Base-by-base conservation (phyloP, 192 early-diverging fungal species). In the Podochytrium sp. region DNA sequence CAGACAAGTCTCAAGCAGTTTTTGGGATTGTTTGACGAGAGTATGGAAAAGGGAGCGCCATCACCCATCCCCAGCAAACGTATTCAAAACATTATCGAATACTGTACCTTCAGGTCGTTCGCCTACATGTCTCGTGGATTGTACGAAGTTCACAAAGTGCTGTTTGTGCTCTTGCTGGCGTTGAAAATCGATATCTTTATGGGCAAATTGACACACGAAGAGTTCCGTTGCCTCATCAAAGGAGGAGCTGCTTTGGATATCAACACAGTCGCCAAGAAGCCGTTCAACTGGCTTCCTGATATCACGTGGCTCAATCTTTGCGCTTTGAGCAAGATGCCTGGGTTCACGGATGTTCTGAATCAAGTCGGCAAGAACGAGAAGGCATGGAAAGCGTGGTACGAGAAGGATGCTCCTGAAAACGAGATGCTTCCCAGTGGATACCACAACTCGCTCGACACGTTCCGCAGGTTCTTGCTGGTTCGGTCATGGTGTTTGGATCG, bases 321-420 rank as follows among this genome's bases (percentile, higher is more conserved):
- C 3, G 88, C 88, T 0, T 47, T 90, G 35, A 83, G 82, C 79
- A 90, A 90, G 49, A 84, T 90, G 85, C 80, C 80, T 53, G 87
- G 85, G 0, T 90, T 90, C 68, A 86, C 64, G 41, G 88, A 90
- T 73, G 65, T 90, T n/a, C 72, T 90, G 7, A 89, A 89, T 63
- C 88, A 89, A 68, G 82, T 90, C 35, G 85, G 85, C 34, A 90
- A 90, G 72, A 90, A 90, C 72, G 88, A 90, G 68, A 90, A 90
- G 73, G 84, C 85, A 2, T 90, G 88, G 88, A 74, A 72, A 43
- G 73, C 80, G 2, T 90, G 88, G 88, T 89, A 86, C 58, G 88
- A 90, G 77, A 85, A 85, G 60, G 88, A 90, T 57, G 68, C 86
- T 2, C 88, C 88, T 23, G 88, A 90, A 73, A 90, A 89, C 61